Evolutionary conservation across 1,139 yeast genomes (phyloP), one percentile per base, ranked within the genome.

Genomic region (Sugiyamaella sp.): DNA sequence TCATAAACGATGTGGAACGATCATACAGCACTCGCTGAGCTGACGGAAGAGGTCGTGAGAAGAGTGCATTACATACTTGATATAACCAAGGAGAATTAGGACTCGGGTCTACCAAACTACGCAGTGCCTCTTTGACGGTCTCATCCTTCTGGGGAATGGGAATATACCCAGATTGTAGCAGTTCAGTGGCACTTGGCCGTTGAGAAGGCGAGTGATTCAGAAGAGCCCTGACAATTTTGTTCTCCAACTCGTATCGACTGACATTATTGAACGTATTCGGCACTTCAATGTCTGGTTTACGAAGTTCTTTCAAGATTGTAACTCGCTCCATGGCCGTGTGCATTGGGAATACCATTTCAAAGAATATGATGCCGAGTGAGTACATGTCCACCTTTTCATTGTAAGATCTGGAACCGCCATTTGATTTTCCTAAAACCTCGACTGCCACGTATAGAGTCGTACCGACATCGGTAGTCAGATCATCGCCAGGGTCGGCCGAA

Each of bases 321-420:
- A 87, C 91, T 52, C 99, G 77, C 68, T 95, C 99, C 97, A 95
- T 93, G 2, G 90, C 93, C 0, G 99, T 95, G 14, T 78, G 75
- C 65, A 93, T 77, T 0, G 85, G 77, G 69, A 85, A 89, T 29
- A 90, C 81, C 98, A 95, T 91, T 68, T 95, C 99, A 69, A 93
- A 93, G 67, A 93, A 89, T 1, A 95, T 93, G 27, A 95, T 82
- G 3, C 99, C 99, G 50, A 95, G 72, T 0, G 99, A 90, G 68
- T 90, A 95, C 89, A 95, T 86, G 68, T 95, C 99, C 21, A 93
- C 96, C 62, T 93, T 93, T 59, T 88, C 96, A 66, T 90, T 86
- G 67, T 93, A 93, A 22, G 80, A 54, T 25, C 54, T 57, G 21
- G 55, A 47, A 9, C 40, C 46, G 10, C 25, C 46, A 16, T 46